Evolutionary conservation across 495 filamentous ascomycete species (phyloP), one percentile per base, ranked within the genome.

Genomic region (Xylaria venustula): DNA sequence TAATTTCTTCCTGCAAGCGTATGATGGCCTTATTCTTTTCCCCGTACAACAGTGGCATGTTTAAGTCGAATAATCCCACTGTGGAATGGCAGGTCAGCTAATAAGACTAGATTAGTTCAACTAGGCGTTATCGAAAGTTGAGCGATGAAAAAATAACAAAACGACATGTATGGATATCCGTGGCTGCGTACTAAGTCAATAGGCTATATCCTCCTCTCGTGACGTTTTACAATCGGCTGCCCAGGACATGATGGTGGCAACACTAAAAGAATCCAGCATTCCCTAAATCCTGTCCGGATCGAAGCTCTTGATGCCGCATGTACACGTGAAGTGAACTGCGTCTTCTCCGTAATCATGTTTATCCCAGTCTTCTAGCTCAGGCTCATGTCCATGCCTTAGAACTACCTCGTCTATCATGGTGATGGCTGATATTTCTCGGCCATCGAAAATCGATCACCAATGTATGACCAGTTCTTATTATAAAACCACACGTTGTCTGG

Each of bases 1-100:
- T 55, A 41, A 74, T 73, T 22, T 68, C 67, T 55, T 75, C 72
- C 42, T 73, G 72, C 6, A 75, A 30, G 12, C 72, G 58, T 26
- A 49, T 34, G 37, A 75, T 71, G 9, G 72, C 70, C 7, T 63
- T 66, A n/a, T 19, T 7, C 2, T 69, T 68, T 40, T 74, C 72
- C 5, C 73, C 70, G 32, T 74, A 74, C 25, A 72, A 48, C 5
- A 73, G 62, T 0, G 73, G 70, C 64, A 75, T 70, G 49, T 67
- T 61, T 48, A 74, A 52, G 52, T 72, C 64, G 14, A 75, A 75
- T 1, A 74, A 48, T 1, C 72, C 72, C 12, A 75, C n/a, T 11
- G 42, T 22, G 11, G 11, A 72, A 37, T 71, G 9, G 7, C 2
- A 19, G n/a, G 40, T 55, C 17, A 32, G 40, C 37, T 4, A 54